Evolutionary conservation across 2,329 filamentous ascomycete genomes (phyloP).

Genomic region (Penicillium sumatraense): DNA sequence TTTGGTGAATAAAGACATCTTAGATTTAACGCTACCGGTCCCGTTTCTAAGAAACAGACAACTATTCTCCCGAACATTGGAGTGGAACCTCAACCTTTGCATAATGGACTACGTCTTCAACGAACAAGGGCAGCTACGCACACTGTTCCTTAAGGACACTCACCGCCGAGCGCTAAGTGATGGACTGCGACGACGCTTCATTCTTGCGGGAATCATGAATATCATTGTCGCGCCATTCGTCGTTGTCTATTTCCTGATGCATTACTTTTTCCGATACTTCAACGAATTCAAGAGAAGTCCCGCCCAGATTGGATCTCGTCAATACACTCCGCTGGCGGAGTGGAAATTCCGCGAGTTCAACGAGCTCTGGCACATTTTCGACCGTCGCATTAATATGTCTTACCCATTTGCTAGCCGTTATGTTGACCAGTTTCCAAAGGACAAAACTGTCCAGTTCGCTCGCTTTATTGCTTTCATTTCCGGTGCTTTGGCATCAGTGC

Average conservation of each 20-base stretch:
- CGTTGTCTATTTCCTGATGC: slow-evolving; percentile 80
- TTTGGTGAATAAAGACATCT: slow-evolving; percentile 93
- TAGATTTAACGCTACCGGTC: slow-evolving; percentile 83
- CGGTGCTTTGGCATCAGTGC: slow-evolving; percentile 82
- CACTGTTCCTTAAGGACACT: slow-evolving; percentile 82
- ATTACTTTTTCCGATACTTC: slow-evolving; percentile 95
- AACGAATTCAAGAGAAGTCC: slow-evolving; percentile 97
- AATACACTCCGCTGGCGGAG: slow-evolving; percentile 90
- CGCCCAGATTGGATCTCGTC: slow-evolving; percentile 79
- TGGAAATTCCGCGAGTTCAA: slow-evolving; percentile 99
- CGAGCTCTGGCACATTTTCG: slow-evolving; percentile 89
- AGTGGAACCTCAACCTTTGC: slow-evolving; percentile 90
- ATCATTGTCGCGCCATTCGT: slow-evolving; percentile 85
- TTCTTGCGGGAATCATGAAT: slow-evolving; percentile 83
- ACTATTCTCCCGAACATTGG: slow-evolving; percentile 84
- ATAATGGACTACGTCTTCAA: slow-evolving; percentile 96
- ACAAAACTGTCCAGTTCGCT: slow-evolving; percentile 84
- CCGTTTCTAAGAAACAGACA: slow-evolving; percentile 80
- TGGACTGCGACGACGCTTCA: slow-evolving; percentile 75
- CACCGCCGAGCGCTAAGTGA: slow-evolving; percentile 78
- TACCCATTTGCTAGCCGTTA: slow-evolving; percentile 92
- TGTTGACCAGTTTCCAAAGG: slow-evolving; percentile 93
- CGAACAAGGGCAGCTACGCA: slow-evolving; percentile 81
- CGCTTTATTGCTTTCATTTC: slow-evolving; percentile 86
- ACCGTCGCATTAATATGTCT: slow-evolving; percentile 89